Conservation (phyloP, 2,329 filamentous ascomycete species). For the Blastomyces silverae region DNA sequence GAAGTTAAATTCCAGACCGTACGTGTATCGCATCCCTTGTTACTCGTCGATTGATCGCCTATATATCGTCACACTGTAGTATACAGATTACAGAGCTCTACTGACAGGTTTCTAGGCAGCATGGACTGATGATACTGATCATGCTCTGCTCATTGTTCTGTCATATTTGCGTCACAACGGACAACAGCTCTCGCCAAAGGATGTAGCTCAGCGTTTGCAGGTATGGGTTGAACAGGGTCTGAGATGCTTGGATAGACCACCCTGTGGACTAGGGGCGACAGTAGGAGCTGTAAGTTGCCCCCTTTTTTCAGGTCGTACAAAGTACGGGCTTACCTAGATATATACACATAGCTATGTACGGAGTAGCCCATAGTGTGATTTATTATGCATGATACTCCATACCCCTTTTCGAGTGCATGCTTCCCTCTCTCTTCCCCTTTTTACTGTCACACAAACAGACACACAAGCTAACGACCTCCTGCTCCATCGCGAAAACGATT, state of each 20-base stretch:
- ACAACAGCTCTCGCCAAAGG: constrained; percentile 32
- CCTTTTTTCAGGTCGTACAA: background rate
- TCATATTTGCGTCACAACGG: constrained; percentile 45
- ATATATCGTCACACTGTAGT: constrained; percentile 1
- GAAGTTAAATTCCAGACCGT: constrained; percentile 32
- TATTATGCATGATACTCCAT: background rate
- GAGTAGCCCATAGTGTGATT: background rate
- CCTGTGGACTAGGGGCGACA: constrained; percentile 45
- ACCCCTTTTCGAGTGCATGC: background rate
- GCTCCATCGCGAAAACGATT: background rate
- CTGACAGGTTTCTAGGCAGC: constrained; percentile 27
- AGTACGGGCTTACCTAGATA: background rate
- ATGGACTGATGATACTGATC: constrained; percentile 54
- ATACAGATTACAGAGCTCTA: background rate
- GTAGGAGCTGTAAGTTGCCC: constrained; percentile 39
- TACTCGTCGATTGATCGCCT: background rate
- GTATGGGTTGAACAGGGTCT: constrained; percentile 47
- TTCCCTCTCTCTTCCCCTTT: background rate
- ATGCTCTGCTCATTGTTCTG: constrained; percentile 46
- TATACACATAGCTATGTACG: background rate
- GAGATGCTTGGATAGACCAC: constrained; percentile 42
- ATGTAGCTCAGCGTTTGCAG: constrained; percentile 43
- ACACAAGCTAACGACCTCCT: background rate
- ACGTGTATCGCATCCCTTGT: background rate
- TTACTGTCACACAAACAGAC: background rate